Conservation (phyloP, 1,284 basidiomycete genomes). For the Microbotryum silenes-acaulis region DNA sequence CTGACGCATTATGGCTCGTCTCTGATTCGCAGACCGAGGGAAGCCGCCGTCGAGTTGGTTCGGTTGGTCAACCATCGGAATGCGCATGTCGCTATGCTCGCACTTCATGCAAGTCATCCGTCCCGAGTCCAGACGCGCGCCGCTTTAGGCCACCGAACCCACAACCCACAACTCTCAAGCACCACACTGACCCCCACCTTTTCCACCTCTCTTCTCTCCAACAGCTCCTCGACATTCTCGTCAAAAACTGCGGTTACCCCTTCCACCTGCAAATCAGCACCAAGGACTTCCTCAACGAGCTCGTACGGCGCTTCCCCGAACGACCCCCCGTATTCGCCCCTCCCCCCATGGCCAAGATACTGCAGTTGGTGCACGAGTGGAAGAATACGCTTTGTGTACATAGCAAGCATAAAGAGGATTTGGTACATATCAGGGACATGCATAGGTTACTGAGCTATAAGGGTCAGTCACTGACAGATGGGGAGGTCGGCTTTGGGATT, state of each 20-base stretch:
- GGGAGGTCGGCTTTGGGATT: too few relatives aligned
- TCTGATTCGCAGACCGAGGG: conserved; percentile 57
- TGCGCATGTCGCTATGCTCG: conserved; percentile 77
- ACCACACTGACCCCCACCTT: background rate
- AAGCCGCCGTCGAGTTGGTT: conserved; percentile 75
- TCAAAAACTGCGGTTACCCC: conserved; percentile 91
- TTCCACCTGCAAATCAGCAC: conserved; percentile 97
- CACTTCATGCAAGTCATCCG: conserved; percentile 42
- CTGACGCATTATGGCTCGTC: background rate
- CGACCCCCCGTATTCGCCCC: conserved; percentile 90
- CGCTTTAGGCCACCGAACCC: background rate
- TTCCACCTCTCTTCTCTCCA: background rate
- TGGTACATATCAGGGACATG: conserved; percentile 98
- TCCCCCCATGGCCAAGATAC: conserved; percentile 85
- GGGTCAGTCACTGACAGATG: conserved; percentile 43
- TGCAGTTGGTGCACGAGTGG: conserved; percentile 92
- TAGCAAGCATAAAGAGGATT: conserved; percentile 89
- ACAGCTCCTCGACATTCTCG: conserved; percentile 77
- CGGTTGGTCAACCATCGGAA: conserved; percentile 80
- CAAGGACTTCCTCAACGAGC: conserved; percentile 97
- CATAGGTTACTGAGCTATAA: conserved; percentile 90
- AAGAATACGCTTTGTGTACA: conserved; percentile 86
- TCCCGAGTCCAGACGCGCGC: too few relatives aligned
- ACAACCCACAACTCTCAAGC: too few relatives aligned
- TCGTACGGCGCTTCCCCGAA: conserved; percentile 95